These are phyloP conservation scores for Silene noctiflora DNA, from an alignment of 179 eudicot genomes.

Conservation along the genomic window DNA sequence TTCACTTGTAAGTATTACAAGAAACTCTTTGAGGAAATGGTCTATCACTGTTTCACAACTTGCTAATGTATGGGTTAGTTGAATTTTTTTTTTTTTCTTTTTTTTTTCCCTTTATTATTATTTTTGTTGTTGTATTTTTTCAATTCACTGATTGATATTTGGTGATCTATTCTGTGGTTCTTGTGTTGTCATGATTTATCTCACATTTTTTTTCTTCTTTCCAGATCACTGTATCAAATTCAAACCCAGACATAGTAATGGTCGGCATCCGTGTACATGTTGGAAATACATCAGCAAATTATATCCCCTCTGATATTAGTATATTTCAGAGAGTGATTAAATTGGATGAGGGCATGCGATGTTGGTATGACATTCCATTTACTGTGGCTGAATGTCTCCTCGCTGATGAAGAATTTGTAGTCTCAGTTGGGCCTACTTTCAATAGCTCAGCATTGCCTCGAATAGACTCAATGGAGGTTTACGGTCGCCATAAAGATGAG, in stretches of 20 bases:
- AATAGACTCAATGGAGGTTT: conserved; percentile 88
- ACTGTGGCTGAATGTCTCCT: conserved; percentile 98
- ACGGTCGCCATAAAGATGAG: conserved; percentile 98
- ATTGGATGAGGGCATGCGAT: conserved; percentile 95
- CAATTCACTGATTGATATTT: background rate
- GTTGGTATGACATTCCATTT: conserved; percentile 99
- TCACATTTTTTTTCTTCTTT: conserved; percentile 20
- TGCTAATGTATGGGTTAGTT: background rate
- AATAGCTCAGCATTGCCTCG: conserved; percentile 78
- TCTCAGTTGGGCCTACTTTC: conserved; percentile 76
- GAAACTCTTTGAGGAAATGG: no score
- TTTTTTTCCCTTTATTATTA: no score
- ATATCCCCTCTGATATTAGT: conserved; percentile 81
- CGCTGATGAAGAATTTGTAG: conserved; percentile 88
- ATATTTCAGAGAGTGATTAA: conserved; percentile 92
- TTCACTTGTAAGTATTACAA: no score
- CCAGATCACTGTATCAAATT: conserved; percentile 77
- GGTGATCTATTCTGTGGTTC: conserved; percentile 11
- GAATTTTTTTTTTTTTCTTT: background rate
- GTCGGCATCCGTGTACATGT: conserved; percentile 95
- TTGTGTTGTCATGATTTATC: conserved; percentile 3
- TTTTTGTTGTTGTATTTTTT: background rate
- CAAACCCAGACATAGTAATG: conserved; percentile 97
- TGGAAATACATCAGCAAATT: conserved; percentile 86
- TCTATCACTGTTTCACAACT: background rate